A percentile compares a stretch with the other conserved stretches of the same genome.
Evolutionary conservation across 768 basidiomycete genomes (phyloP).

Genomic region (Panus rudis): DNA sequence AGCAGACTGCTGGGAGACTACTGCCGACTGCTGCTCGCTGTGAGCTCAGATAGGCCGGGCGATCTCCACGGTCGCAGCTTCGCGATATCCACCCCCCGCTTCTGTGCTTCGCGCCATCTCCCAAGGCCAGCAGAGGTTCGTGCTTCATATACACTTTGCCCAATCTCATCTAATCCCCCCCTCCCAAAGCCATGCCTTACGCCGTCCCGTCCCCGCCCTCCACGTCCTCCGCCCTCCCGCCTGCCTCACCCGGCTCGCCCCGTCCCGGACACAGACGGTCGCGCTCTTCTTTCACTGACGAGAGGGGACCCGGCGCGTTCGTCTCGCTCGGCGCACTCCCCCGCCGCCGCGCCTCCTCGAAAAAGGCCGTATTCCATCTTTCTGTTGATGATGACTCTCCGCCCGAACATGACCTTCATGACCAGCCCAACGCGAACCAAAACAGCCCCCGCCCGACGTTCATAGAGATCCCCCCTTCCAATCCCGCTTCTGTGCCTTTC

Average conservation of each 20-base stretch:
- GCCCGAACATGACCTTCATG: slow-evolving; percentile 21
- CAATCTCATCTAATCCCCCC: neutral
- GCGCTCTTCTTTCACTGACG: slow-evolving; percentile 31
- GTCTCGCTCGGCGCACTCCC: slow-evolving; percentile 41
- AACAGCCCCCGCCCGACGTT: slow-evolving; percentile 15
- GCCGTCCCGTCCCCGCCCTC: slow-evolving; percentile 18
- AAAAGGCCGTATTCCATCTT: slow-evolving; percentile 22
- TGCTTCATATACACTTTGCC: too few species aligned
- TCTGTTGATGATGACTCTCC: slow-evolving; percentile 28
- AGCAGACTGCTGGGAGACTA: too few species aligned
- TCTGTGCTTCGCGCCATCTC: too few species aligned
- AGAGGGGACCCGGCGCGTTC: slow-evolving; percentile 42
- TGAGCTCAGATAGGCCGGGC: too few species aligned
- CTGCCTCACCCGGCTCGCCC: slow-evolving; percentile 5
- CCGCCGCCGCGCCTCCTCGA: slow-evolving; percentile 23
- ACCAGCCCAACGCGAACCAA: slow-evolving; percentile 11
- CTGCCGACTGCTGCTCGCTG: too few species aligned
- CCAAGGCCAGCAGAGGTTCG: too few species aligned
- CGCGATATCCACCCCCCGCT: too few species aligned
- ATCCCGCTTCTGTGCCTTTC: slow-evolving; percentile 31
- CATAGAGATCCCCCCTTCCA: slow-evolving; percentile 16
- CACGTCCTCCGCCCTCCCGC: slow-evolving; percentile 10
- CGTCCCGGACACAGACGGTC: slow-evolving; percentile 21
- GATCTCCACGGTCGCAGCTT: too few species aligned
- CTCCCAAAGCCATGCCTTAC: slow-evolving; percentile 19